Percentiles rank a stretch among this genome's conserved stretches.
phyloP scores from a whole-genome alignment of 1,284 basidiomycete species.

The Sanghuangporus weigelae region DNA sequence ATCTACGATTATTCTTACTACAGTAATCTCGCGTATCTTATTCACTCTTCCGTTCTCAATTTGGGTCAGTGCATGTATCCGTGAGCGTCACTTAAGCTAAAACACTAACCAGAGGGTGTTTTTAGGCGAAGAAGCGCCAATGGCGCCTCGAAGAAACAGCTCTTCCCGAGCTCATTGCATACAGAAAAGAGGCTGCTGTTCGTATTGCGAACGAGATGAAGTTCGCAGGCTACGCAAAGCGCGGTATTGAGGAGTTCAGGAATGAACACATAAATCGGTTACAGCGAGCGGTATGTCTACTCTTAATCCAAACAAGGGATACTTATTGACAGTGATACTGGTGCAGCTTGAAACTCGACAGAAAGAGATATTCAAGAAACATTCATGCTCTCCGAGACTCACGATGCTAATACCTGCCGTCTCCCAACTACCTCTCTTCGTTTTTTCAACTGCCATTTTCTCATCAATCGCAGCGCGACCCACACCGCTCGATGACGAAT shows the following conservation, averaged over 20 bases:
- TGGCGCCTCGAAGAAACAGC: conserved; percentile 64
- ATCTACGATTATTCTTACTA: conserved; percentile 71
- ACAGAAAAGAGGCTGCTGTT: conserved; percentile 48
- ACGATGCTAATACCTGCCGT: conserved; percentile 61
- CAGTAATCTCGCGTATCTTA: conserved; percentile 58
- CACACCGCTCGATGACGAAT: conserved; percentile 65
- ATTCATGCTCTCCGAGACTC: conserved; percentile 52
- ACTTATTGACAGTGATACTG: background rate
- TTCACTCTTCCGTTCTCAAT: conserved; percentile 72
- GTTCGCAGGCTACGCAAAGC: conserved; percentile 40
- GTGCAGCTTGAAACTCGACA: conserved; percentile 49
- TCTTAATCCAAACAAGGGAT: background rate
- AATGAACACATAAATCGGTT: conserved; percentile 44
- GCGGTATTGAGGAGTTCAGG: conserved; percentile 48
- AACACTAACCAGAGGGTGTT: background rate
- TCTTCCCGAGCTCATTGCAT: conserved; percentile 55
- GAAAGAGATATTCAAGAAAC: conserved; percentile 51
- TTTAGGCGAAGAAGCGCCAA: conserved; percentile 58
- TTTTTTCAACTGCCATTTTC: conserved; percentile 57
- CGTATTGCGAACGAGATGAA: conserved; percentile 56
- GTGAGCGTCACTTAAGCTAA: background rate
- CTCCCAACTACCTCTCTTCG: conserved; percentile 70
- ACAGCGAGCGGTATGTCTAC: conserved; percentile 18
- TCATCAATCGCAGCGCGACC: conserved; percentile 51
- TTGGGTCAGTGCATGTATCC: conserved; percentile 56